Base-by-base conservation (phyloP, 805 yeast genomes). In the Candida maesae region DNA sequence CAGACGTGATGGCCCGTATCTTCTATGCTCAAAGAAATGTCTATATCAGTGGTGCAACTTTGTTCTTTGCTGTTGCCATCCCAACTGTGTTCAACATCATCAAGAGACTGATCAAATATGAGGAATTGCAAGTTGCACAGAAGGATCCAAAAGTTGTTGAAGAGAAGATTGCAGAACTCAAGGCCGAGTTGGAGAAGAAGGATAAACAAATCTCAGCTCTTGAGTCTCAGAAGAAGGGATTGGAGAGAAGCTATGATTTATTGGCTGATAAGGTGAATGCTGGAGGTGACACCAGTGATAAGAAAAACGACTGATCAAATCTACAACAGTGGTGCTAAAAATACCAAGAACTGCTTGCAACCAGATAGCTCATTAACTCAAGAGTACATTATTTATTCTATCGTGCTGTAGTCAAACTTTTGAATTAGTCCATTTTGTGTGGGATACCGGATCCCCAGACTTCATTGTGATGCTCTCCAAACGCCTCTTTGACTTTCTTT, bases 11-110 rank as follows among this genome's bases (percentile, higher is more conserved):
- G 48, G 84, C 83, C 5, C 65, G 76, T 35, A 74, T 79, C 45
- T 79, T 81, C 42, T 79, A 78, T 51, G 70, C 79, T 29, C 85
- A 79, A 58, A 67, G 86, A 55, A 79, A 79, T 49, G 65, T 77
- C 31, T 79, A 79, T 56, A 68, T 79, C 40, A 71, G 79, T 13
- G 86, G 85, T 8, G 81, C 81, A 8, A 79, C 78, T 5, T 59
- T 79, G 44, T 79, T 75, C 58, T 68, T 77, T 52, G 67, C 64
- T 42, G 48, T 79, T 35, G 76, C 81, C 9, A 78, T 78, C 42
- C 70, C 68, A 27, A 76, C 81, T 0, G 76, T 78, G 35, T 63
- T 73, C 48, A 68, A 71, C 28, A 69, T 79, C 39, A 67, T 79
- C 35, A 67, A 65, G 45, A 74, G 77, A 57, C 62, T 79, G 58